Conservation (phyloP, 2,329 filamentous ascomycete species). For the Sporothrix curviconia region DNA sequence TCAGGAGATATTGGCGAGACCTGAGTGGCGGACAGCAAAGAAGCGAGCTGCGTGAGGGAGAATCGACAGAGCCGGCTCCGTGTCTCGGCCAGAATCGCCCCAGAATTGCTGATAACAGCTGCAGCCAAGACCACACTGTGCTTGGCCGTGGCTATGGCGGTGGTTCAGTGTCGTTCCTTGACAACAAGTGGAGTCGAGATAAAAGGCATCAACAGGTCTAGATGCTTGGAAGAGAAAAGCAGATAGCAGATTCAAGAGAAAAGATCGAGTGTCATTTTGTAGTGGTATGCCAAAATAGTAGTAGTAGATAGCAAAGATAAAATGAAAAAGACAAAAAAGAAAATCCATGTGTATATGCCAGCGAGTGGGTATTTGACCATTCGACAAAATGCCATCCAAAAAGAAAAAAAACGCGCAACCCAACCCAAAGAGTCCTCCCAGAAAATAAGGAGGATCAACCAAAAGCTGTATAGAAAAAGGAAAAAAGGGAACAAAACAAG, state of each 20-base stretch:
- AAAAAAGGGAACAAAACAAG: neutral
- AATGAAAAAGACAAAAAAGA: neutral
- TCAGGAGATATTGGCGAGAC: neutral
- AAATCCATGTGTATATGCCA: slow-evolving; percentile 8
- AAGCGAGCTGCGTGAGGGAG: too few relatives aligned
- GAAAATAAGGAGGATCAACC: neutral
- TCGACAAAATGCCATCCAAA: slow-evolving; percentile 9
- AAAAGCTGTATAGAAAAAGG: too few relatives aligned
- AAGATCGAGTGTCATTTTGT: too few relatives aligned
- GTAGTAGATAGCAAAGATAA: neutral
- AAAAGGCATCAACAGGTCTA: neutral
- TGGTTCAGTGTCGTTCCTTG: too few relatives aligned
- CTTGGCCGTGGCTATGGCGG: neutral
- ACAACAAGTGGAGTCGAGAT: neutral
- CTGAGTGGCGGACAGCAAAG: too few relatives aligned
- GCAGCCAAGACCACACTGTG: too few relatives aligned
- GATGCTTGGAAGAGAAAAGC: too few relatives aligned
- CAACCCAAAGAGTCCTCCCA: neutral
- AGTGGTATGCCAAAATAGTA: neutral
- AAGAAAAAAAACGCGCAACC: neutral
- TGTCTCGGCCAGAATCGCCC: too few relatives aligned
- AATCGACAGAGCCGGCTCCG: neutral
- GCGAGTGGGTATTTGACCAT: slow-evolving; percentile 14
- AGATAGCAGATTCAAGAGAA: too few relatives aligned
- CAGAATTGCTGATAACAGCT: too few relatives aligned